Base-by-base conservation (phyloP, 176 grass and related monocot species). In the Thalia dealbata region DNA sequence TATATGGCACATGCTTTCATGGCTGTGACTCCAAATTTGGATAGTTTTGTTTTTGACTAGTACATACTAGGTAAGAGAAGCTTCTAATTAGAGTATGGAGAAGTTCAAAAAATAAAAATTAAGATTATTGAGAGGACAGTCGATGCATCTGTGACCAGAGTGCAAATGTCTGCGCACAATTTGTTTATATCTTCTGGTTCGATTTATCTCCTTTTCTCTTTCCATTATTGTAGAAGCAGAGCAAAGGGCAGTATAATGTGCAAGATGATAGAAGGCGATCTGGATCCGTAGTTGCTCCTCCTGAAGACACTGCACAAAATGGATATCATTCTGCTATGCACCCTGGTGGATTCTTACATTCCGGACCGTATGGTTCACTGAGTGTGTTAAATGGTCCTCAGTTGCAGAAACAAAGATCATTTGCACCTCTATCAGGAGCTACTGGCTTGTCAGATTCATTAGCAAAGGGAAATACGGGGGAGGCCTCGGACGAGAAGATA, bases 331-430 rank as follows among this genome's bases (percentile, higher is more conserved):
- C 30, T 7, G 54, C 15, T 56, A 23, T 80, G 19, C 82, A 87
- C 58, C 67, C 44, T 71, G 24, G 78, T 67, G 76, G 64, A 61
- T 76, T 52, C 75, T 64, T 21, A 71, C 67, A 3, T 71, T 66
- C 76, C 71, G 70, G 75, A 67, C 87, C 73, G 10, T 82, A 84
- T 62, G 81, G 80, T 60, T 96, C 86, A 28, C 72, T 88, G 73
- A 87, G 78, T 59, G 79, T 86, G 6, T 43, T 81, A 6, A 92
- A 84, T 67, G 70, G 78, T 0, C 60, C 72, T 72, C 55, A 66
- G 69, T 67, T 81, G 10, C 81, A 68, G 75, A 84, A 76, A 23
- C 88, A 88, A 68, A 79, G 78, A 71, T 84, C 87, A 16, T 85
- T 73, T 42, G 75, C 72, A 59, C 86, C 86, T 6, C 75, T 80